Base-by-base conservation (phyloP, 805 yeast species). In the Candida rishiriensis region DNA sequence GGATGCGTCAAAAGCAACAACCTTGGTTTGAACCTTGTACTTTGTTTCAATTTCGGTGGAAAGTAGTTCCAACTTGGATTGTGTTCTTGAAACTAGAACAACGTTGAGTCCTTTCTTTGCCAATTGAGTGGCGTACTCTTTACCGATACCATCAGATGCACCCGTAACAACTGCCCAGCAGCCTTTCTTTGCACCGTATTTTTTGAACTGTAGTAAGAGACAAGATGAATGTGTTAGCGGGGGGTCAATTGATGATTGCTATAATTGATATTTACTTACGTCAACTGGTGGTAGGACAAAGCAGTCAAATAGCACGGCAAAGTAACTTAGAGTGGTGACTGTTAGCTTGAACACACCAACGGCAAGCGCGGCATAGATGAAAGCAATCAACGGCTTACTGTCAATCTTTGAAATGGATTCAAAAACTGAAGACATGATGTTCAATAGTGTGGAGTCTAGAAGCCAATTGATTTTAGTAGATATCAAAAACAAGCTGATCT, bases 161-260 rank as follows among this genome's bases (percentile, higher is more conserved):
- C 99, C 99, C 7, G 99, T 93, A 14, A 93, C 78, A 29, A 93
- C 85, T n/a, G 97, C 97, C 91, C 97, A 93, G 34, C 77, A 72
- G 26, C 84, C 85, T 40, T 68, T 65, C 48, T 72, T 71, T 26
- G 91, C 84, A n/a, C 97, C 96, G 59, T 89, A 89, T 60, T 79
- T 81, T 35, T 63, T 57, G 57, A 75, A 83, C 56, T 55, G 16
- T 21, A 16, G 33, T 10, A 2, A 33, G 32, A 15, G 33, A 18
- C 10, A 35, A 33, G 17, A 16, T 17, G 34, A 12, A 7, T 41
- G 33, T 30, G 33, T 12, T 30, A 10, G 26, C 26, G 10, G 11
- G 26, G 16, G 36, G 1, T 18, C 29, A 16, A 14, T 34, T n/a
- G 10, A 18, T 12, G 17, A n/a, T 31, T 21, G 29, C 21, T 38